Conservation (phyloP, 768 basidiomycete genomes). For the Naganishia randhawae region DNA sequence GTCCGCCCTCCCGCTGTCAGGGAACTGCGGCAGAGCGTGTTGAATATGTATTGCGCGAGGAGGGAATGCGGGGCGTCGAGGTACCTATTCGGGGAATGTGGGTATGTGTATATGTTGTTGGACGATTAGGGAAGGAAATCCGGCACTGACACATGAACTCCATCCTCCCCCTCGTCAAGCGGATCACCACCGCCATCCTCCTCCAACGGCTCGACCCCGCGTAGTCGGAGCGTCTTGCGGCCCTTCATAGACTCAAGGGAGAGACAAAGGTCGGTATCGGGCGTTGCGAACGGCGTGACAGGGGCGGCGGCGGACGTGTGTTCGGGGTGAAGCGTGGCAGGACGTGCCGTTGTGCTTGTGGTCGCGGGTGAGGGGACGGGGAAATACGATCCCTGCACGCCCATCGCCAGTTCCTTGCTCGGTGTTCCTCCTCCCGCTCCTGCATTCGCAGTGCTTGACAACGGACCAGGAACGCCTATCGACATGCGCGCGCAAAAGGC, state of each 20-base stretch:
- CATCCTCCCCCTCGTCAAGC: conserved; percentile 34
- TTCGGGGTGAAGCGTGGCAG: too few species aligned
- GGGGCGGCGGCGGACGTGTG: too few species aligned
- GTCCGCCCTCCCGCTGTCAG: conserved; percentile 39
- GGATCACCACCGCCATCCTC: conserved; percentile 40
- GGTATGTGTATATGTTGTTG: too few species aligned
- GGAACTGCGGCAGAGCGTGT: conserved; percentile 35
- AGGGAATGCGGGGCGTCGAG: conserved; percentile 31
- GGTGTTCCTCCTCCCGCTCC: background rate
- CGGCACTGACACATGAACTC: conserved; percentile 46
- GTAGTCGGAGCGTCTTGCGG: conserved; percentile 41
- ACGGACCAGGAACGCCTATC: too few species aligned
- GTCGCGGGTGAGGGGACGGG: background rate
- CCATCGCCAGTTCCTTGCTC: conserved; percentile 13
- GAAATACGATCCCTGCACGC: conserved; percentile 17
- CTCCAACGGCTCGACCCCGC: conserved; percentile 39
- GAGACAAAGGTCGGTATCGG: conserved; percentile 47
- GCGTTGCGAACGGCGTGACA: background rate
- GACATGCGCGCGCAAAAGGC: conserved; percentile 11
- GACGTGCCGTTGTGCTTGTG: background rate
- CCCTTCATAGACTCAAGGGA: conserved; percentile 49
- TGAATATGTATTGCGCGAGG: conserved; percentile 40
- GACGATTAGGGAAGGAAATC: background rate
- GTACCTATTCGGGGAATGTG: too few species aligned
- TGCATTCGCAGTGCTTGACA: background rate